Conservation (phyloP, 164 flowering plant species). For the Tetracentron sinense region DNA sequence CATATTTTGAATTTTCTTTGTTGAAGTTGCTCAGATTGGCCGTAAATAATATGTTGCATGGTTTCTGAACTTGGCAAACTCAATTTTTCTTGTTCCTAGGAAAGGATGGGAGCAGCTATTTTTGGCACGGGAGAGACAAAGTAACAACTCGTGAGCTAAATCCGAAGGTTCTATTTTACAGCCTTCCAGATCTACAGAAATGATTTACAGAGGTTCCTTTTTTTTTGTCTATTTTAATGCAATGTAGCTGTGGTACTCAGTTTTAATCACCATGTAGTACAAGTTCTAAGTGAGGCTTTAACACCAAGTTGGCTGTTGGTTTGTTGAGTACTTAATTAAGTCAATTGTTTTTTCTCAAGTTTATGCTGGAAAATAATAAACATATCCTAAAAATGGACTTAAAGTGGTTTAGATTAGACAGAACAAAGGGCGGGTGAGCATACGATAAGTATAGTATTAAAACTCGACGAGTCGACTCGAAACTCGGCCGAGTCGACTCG, state of each 20-base stretch:
- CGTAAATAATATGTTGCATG: not conserved
- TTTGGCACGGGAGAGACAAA: conserved; percentile 96
- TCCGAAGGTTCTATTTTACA: conserved; percentile 59
- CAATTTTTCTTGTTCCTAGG: conserved; percentile 41
- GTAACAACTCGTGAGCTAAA: conserved; percentile 69
- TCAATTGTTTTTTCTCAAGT: not conserved
- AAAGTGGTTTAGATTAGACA: too few relatives aligned
- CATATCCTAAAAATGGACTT: too few relatives aligned
- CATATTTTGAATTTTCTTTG: not conserved
- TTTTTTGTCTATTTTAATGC: not conserved
- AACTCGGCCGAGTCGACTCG: too few relatives aligned
- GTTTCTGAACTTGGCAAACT: not conserved
- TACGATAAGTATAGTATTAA: too few relatives aligned
- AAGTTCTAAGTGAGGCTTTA: not conserved
- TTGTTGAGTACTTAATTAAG: not conserved
- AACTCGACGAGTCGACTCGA: too few relatives aligned
- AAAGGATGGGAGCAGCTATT: conserved; percentile 52
- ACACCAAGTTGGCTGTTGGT: not conserved
- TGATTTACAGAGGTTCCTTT: not conserved
- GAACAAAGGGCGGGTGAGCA: too few relatives aligned
- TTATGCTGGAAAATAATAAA: too few relatives aligned
- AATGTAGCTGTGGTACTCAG: not conserved
- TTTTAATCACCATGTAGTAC: not conserved
- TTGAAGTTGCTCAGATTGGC: not conserved
- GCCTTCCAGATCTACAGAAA: conserved; percentile 4